phyloP scores from a whole-genome alignment of 257 asterid genomes.

The Phtheirospermum japonicum region DNA sequence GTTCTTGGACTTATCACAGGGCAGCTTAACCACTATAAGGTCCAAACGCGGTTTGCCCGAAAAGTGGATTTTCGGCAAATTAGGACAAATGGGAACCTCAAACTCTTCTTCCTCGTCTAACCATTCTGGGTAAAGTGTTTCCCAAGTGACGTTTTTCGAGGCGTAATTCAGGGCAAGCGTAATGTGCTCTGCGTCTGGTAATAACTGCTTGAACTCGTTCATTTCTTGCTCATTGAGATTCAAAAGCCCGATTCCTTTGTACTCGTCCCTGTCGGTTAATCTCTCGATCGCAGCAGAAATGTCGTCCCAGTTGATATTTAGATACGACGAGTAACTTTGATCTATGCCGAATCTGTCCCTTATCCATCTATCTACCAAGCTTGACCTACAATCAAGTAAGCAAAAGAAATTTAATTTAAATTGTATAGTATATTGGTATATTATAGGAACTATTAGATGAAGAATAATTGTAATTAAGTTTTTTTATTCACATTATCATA shows the following conservation, averaged over 20 bases:
- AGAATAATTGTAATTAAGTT: too few species aligned
- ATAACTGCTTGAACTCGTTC: conserved; percentile 49
- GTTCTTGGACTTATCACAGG: conserved; percentile 62
- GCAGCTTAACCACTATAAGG: conserved; percentile 82
- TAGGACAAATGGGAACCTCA: conserved; percentile 80
- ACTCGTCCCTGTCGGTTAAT: conserved; percentile 52
- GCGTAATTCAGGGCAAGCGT: conserved; percentile 49
- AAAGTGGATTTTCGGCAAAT: conserved; percentile 50
- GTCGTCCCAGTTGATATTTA: conserved; percentile 72
- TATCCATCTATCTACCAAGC: conserved; percentile 48
- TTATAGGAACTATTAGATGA: too few species aligned
- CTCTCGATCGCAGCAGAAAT: conserved; percentile 50
- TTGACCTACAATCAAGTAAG: conserved; percentile 40
- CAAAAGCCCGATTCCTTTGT: conserved; percentile 65
- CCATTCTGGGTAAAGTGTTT: conserved; percentile 91
- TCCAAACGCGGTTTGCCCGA: conserved; percentile 73
- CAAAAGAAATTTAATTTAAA: neutral
- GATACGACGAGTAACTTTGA: conserved; percentile 46
- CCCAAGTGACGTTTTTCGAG: conserved; percentile 71
- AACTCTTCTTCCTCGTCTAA: conserved; percentile 92
- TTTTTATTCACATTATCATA: too few species aligned
- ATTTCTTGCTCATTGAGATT: conserved; percentile 72
- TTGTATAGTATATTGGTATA: too few species aligned
- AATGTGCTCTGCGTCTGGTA: conserved; percentile 76
- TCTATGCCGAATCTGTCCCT: conserved; percentile 42